Evolutionary conservation across 2,329 filamentous ascomycete genomes (phyloP).

Genomic region (Talaromyces sp.): DNA sequence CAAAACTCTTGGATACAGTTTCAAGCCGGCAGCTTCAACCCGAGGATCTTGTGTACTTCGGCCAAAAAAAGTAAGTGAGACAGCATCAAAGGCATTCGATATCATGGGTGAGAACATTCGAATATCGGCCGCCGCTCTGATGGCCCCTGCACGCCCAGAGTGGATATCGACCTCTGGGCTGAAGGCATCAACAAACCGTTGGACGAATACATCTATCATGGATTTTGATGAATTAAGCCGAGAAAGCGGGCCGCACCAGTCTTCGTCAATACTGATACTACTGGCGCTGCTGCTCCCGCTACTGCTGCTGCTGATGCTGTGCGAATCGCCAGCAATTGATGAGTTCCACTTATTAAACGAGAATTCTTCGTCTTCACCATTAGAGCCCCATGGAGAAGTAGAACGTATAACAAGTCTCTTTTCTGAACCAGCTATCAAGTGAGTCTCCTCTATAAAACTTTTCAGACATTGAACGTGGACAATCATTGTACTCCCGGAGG

Average conservation of each 20-base stretch:
- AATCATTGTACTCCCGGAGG: background rate
- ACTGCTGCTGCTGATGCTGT: constrained; percentile 5
- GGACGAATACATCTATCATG: constrained; percentile 30
- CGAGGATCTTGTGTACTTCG: constrained; percentile 27
- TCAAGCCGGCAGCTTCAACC: constrained; percentile 28
- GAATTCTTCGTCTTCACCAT: background rate
- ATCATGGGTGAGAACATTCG: constrained; percentile 36
- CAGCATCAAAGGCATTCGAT: constrained; percentile 30
- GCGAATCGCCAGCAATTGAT: background rate
- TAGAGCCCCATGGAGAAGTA: background rate
- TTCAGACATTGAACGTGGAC: background rate
- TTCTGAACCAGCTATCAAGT: background rate
- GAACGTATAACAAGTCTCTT: background rate
- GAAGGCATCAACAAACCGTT: constrained; percentile 35
- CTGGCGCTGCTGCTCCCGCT: constrained; percentile 11
- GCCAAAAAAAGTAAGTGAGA: constrained; percentile 35
- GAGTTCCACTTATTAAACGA: background rate
- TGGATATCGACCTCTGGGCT: constrained; percentile 31
- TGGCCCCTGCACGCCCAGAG: constrained; percentile 28
- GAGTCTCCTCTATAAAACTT: background rate
- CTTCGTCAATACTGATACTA: constrained; percentile 10
- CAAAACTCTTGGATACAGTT: constrained; percentile 29
- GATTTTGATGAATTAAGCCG: constrained; percentile 13
- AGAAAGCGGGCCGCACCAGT: constrained; percentile 9
- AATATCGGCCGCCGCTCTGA: constrained; percentile 31